Base-by-base conservation (phyloP, 2,329 filamentous ascomycete species). In the Daldinia eschscholtzii region DNA sequence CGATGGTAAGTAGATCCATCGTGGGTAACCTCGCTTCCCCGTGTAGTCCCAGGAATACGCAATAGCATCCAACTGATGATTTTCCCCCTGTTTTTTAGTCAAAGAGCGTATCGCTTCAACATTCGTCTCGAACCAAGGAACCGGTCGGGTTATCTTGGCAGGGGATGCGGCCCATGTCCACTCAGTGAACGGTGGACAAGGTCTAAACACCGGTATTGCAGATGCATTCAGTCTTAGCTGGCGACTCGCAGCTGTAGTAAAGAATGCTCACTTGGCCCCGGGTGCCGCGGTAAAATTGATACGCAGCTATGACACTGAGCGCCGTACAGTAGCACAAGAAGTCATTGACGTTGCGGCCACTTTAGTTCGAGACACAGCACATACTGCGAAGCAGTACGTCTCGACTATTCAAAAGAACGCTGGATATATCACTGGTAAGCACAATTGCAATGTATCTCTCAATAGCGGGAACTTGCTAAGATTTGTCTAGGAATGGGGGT, bases 191-290 rank as follows among this genome's bases (percentile, higher is more conserved):
- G 87, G 86, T 0, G 87, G 86, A 0, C 86, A 88, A 69, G 87
- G 87, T 0, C 81, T 89, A 71, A 89, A 89, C 70, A 88, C 86
- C 0, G 87, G 87, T 3, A 82, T 88, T 35, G 83, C 85, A 5
- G 87, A 89, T 73, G 85, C 86, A 0, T 84, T 87, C 30, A 85
- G 84, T 48, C 74, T 89, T 0, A 82, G 82, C 7, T 89, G 87
- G 86, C 86, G 87, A 39, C 72, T 88, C 0, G 81, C 74, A 5
- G 50, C 62, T 5, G 76, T 76, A 0, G 39, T 78, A 7, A 77
- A 72, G 6, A 65, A 75, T 13, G 67, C 75, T 2, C 57, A 58
- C 6, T 68, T 80, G 23, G 61, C 65, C 18, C 60, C 68, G 1
- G 74, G 60, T 2, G 73, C 69, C 1, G 75, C 64, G 0, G 58